phyloP scores from a whole-genome alignment of 768 basidiomycete species.

The Kwoniella newhampshirensis region DNA sequence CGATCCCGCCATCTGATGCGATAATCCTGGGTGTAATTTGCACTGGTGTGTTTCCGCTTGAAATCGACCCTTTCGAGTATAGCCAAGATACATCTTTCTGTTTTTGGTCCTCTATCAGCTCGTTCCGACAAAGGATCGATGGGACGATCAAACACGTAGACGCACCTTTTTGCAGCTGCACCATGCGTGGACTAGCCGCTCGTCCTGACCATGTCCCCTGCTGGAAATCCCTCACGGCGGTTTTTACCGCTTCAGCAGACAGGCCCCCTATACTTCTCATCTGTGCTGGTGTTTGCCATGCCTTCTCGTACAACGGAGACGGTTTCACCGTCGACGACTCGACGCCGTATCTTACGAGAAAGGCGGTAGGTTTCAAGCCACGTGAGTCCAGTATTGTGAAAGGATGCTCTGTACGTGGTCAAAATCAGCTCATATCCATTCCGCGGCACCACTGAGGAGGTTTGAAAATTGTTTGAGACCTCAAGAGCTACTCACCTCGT shows the following conservation, averaged over 20 bases:
- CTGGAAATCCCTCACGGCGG: slow-evolving; percentile 1
- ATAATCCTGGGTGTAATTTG: background rate
- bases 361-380: background rate
- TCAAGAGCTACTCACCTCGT: slow-evolving; percentile 17
- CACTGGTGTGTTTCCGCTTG: slow-evolving; percentile 1
- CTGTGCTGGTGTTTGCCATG: slow-evolving; percentile 17
- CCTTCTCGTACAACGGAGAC: slow-evolving; percentile 9
- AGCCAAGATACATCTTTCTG: slow-evolving; percentile 1
- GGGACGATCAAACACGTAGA: too few relatives aligned
- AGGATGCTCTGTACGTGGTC: slow-evolving; percentile 9
- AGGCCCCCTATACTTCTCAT: background rate
- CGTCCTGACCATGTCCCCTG: background rate
- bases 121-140: too few relatives aligned
- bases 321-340: background rate
- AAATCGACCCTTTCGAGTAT: slow-evolving; percentile 5
- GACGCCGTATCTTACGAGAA: slow-evolving; percentile 16
- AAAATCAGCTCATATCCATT: background rate
- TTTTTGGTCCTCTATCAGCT: too few relatives aligned
- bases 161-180: slow-evolving; percentile 4
- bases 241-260: background rate
- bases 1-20: slow-evolving; percentile 7
- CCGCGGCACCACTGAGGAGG: too few relatives aligned
- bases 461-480: too few relatives aligned
- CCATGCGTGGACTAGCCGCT: too few relatives aligned
- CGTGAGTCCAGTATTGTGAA: slow-evolving; percentile 16